A percentile compares a stretch with the other conserved stretches of the same genome.
Evolutionary conservation across 371 early-diverging fungal species (phyloP).

Genomic region (Batrachochytrium dendrobatidis): DNA sequence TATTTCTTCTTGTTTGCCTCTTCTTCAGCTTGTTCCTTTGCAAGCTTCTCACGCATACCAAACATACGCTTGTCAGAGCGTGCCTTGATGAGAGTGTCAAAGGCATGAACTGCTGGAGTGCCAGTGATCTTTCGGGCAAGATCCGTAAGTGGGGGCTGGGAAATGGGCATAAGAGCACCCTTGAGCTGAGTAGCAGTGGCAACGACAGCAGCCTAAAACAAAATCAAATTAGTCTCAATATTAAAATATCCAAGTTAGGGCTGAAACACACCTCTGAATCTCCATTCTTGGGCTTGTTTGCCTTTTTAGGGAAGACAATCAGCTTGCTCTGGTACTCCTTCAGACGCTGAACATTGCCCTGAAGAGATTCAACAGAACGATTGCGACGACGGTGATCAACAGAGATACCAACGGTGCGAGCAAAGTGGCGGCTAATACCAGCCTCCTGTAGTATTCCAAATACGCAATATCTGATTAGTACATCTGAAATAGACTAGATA

Average conservation of each 20-base stretch:
- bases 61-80: constrained; percentile 72
- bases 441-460: constrained; percentile 47
- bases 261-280: constrained; percentile 52
- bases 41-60: constrained; percentile 74
- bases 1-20: constrained; percentile 30
- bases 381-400: constrained; percentile 98
- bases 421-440: constrained; percentile 90
- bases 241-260: constrained; percentile 4
- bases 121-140: constrained; percentile 66
- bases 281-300: constrained; percentile 72
- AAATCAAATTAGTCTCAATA: background rate
- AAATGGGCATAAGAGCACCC: constrained; percentile 66
- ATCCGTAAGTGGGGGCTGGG: constrained; percentile 76
- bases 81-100: constrained; percentile 83
- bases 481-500: background rate
- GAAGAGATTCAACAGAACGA: constrained; percentile 91
- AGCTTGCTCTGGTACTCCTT: constrained; percentile 93
- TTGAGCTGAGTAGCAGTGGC: constrained; percentile 65
- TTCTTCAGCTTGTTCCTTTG: constrained; percentile 36
- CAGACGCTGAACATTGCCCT: constrained; percentile 94
- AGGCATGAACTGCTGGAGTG: constrained; percentile 61
- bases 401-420: constrained; percentile 94
- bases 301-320: constrained; percentile 90
- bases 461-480: background rate
- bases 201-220: constrained; percentile 52